These are phyloP conservation scores for Jamesozyma piceae DNA, from an alignment of 805 yeast species.

Conservation along the genomic window DNA sequence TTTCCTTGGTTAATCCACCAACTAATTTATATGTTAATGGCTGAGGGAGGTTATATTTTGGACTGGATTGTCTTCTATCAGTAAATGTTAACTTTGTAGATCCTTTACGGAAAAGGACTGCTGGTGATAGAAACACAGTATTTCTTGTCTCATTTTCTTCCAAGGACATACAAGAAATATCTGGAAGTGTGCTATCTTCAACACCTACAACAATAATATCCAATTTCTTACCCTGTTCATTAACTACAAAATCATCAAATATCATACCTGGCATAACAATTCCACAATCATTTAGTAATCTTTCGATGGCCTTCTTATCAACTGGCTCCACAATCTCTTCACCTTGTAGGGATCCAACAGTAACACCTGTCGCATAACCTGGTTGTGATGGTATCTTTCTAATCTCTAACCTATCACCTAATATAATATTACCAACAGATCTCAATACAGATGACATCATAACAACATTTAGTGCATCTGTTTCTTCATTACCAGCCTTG, in stretches of 20 bases:
- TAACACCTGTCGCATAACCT: constrained; percentile 32
- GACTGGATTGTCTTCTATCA: constrained; percentile 19
- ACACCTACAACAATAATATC: constrained; percentile 22
- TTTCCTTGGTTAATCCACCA: constrained; percentile 71
- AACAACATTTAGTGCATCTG: constrained; percentile 33
- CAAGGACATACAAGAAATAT: constrained; percentile 30
- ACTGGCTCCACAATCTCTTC: constrained; percentile 13
- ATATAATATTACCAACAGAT: constrained; percentile 33
- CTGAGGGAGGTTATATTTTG: constrained; percentile 39
- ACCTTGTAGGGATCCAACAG: constrained; percentile 27
- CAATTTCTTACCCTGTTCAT: constrained; percentile 5
- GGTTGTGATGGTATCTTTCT: constrained; percentile 43
- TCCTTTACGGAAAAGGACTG: constrained; percentile 36
- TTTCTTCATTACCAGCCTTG: constrained; percentile 30
- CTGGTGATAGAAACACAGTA: constrained; percentile 36
- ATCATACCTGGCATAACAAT: constrained; percentile 49
- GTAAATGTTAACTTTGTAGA: constrained; percentile 24
- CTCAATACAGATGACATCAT: constrained; percentile 42
- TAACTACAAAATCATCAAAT: constrained; percentile 21
- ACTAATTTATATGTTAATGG: constrained; percentile 42
- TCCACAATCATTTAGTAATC: constrained; percentile 43
- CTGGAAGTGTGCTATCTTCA: constrained; percentile 31
- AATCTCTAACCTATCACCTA: constrained; percentile 46
- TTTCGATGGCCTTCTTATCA: constrained; percentile 29
- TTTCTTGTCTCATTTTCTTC: constrained; percentile 9